Percentiles rank a stretch among this genome's conserved stretches.
These are phyloP conservation scores for Pythium oligandrum DNA, from an alignment of 352 stramenopile genomes.

Conservation along the genomic window DNA sequence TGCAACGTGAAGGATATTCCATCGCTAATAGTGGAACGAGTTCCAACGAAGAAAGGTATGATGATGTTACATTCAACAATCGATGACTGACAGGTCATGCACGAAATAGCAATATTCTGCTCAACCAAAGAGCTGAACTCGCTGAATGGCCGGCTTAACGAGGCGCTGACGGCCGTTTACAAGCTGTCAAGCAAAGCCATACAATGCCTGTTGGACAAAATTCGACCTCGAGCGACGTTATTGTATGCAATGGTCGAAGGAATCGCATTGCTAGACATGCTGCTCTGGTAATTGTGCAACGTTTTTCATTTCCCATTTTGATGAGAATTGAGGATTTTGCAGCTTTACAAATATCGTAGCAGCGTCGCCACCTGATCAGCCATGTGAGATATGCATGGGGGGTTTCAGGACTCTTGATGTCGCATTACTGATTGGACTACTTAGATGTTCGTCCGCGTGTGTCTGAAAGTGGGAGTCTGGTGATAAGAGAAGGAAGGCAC, in stretches of 20 bases:
- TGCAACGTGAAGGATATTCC: conserved; percentile 51
- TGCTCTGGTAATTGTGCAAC: conserved; percentile 61
- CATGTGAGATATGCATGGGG: no score
- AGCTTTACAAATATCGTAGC: conserved; percentile 89
- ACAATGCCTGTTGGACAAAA: conserved; percentile 73
- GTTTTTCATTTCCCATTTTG: conserved; percentile 1
- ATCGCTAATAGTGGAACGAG: conserved; percentile 54
- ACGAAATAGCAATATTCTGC: conserved; percentile 64
- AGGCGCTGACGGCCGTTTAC: conserved; percentile 82
- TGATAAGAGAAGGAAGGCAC: conserved; percentile 80
- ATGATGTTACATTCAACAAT: no score
- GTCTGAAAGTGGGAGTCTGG: conserved; percentile 58
- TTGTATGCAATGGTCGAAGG: conserved; percentile 88
- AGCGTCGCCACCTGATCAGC: conserved; percentile 57
- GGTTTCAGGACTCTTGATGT: no score
- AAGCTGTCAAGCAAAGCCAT: conserved; percentile 86
- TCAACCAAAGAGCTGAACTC: conserved; percentile 87
- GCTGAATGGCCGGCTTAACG: conserved; percentile 76
- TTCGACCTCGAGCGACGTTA: conserved; percentile 58
- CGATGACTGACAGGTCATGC: conserved; percentile 2
- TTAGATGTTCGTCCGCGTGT: conserved; percentile 69
- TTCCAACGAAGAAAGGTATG: conserved; percentile 55
- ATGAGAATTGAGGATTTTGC: not conserved
- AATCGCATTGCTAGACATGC: conserved; percentile 88
- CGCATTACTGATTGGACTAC: no score